These are phyloP conservation scores for Ambrosiella beaveri DNA, from an alignment of 2,329 filamentous ascomycete species.

Conservation along the genomic window DNA sequence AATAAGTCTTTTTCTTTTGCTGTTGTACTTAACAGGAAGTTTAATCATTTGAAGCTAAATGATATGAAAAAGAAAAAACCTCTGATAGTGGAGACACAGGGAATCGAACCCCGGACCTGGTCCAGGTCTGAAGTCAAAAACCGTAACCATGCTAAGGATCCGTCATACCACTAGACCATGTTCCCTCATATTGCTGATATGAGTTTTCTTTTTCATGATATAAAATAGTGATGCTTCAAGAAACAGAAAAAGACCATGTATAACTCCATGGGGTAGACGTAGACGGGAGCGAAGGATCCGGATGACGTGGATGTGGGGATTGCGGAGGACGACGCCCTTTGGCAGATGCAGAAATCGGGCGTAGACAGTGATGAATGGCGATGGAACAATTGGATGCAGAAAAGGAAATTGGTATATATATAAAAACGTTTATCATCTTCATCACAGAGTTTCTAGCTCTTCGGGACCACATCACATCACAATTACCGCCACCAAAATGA, in stretches of 20 bases:
- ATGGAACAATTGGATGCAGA: neutral
- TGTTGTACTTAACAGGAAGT: no score
- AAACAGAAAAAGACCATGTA: no score
- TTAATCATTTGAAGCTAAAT: neutral
- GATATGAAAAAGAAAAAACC: neutral
- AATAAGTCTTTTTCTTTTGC: no score
- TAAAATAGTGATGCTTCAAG: no score
- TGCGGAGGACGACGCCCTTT: no score
- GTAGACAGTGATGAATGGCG: neutral
- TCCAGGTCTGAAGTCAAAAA: neutral
- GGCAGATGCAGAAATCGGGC: no score
- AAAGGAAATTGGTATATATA: no score
- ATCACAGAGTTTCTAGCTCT: neutral
- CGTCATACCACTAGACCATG: slow-evolving; percentile 13
- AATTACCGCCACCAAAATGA: neutral
- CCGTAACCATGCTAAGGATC: slow-evolving; percentile 11
- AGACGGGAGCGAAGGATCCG: no score
- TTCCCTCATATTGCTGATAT: neutral
- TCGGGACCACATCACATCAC: neutral
- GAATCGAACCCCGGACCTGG: slow-evolving; percentile 14
- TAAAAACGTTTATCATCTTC: neutral
- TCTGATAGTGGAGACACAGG: slow-evolving; percentile 11
- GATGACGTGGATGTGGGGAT: no score
- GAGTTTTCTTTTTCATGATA: no score
- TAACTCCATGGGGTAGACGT: no score